Conservation (phyloP, 2,329 filamentous ascomycete genomes). For the Sclerotinia spermophila region DNA sequence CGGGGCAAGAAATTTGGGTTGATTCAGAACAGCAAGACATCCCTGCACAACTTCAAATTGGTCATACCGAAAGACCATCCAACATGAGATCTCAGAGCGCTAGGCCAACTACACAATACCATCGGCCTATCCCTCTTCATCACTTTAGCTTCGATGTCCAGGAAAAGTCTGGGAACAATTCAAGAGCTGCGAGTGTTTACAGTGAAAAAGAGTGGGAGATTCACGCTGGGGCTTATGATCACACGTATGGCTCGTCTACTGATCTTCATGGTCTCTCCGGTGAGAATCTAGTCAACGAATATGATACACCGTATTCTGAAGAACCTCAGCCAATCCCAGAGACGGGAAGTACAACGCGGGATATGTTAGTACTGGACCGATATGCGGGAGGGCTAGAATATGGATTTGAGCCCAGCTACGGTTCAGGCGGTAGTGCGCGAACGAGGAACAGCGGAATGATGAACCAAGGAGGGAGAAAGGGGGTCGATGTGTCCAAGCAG, state of each 20-base stretch:
- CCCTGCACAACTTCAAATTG: not conserved
- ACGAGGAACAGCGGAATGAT: constrained; percentile 20
- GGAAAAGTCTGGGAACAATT: constrained; percentile 7
- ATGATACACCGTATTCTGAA: constrained; percentile 21
- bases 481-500: constrained; percentile 15
- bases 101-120: constrained; percentile 6
- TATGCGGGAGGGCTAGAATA: constrained; percentile 28
- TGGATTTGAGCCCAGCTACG: constrained; percentile 26
- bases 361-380: constrained; percentile 31
- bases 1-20: constrained; percentile 5
- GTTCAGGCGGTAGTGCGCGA: constrained; percentile 25
- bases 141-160: constrained; percentile 16
- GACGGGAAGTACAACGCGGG: constrained; percentile 22
- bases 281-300: constrained; percentile 2
- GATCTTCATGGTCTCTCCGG: not conserved
- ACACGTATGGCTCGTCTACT: constrained; percentile 26
- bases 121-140: constrained; percentile 16
- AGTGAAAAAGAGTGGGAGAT: constrained; percentile 18
- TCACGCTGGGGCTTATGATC: constrained; percentile 25
- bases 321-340: constrained; percentile 18
- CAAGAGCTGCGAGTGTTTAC: not conserved
- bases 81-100: constrained; percentile 10
- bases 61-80: not conserved
- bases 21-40: not conserved
- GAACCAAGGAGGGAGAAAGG: constrained; percentile 20